Conservation (phyloP, 345 rosid genomes). For the Citrus cavaleriei region DNA sequence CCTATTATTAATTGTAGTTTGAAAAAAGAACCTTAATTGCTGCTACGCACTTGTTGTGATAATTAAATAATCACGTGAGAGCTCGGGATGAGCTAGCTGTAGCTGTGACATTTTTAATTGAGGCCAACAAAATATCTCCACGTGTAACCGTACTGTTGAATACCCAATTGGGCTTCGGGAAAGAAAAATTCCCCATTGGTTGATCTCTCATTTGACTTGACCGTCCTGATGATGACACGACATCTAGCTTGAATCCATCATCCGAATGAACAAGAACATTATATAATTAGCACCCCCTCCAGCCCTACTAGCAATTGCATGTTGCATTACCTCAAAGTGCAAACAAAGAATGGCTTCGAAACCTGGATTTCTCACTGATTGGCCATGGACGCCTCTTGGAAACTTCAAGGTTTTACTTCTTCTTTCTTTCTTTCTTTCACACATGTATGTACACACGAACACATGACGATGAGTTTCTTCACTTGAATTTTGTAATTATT, state of each 20-base stretch:
- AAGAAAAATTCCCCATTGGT: background rate
- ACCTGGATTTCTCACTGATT: constrained; percentile 61
- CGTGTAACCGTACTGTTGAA: background rate
- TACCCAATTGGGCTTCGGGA: too few relatives aligned
- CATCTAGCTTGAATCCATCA: too few relatives aligned
- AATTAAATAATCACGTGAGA: too few relatives aligned
- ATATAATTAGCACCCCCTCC: too few relatives aligned
- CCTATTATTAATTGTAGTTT: too few relatives aligned
- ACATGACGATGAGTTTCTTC: too few relatives aligned
- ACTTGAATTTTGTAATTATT: too few relatives aligned
- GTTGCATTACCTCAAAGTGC: background rate
- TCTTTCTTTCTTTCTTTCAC: background rate
- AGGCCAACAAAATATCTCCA: background rate
- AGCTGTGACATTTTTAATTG: background rate
- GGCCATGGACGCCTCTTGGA: constrained; percentile 72
- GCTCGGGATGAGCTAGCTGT: background rate
- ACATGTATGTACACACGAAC: too few relatives aligned
- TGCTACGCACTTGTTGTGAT: background rate
- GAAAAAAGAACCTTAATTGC: background rate
- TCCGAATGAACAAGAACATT: too few relatives aligned
- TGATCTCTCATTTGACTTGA: too few relatives aligned
- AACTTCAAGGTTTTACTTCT: constrained; percentile 40
- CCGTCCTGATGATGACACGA: too few relatives aligned
- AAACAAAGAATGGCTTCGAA: constrained; percentile 43
- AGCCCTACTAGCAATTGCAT: too few relatives aligned